Percentiles rank a stretch among this genome's conserved stretches.
Evolutionary conservation across 495 filamentous ascomycete genomes (phyloP).

Genomic region (Aspergillus bertholletiae): DNA sequence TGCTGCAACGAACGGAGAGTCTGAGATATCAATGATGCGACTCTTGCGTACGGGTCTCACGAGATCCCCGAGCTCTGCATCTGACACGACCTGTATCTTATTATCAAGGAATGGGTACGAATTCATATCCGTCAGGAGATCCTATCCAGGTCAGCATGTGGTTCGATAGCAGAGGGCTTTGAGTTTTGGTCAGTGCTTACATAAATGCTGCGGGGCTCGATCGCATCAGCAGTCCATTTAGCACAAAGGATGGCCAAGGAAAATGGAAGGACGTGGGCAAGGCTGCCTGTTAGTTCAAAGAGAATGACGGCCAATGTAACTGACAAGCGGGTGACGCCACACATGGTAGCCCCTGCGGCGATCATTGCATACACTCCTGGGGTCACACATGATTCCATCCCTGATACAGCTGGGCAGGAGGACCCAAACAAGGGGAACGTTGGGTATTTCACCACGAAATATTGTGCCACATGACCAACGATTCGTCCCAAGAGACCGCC

Average conservation of each 20-base stretch:
- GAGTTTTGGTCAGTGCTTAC: slow-evolving; percentile 38
- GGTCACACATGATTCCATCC: slow-evolving; percentile 82
- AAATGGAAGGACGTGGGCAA: slow-evolving; percentile 94
- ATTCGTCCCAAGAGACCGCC: slow-evolving; percentile 89
- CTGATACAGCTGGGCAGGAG: slow-evolving; percentile 62
- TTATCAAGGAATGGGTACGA: slow-evolving; percentile 94
- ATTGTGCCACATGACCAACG: slow-evolving; percentile 84
- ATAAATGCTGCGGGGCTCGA: slow-evolving; percentile 94
- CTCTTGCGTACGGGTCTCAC: slow-evolving; percentile 68
- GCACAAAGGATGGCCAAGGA: slow-evolving; percentile 87
- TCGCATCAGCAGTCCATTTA: slow-evolving; percentile 96
- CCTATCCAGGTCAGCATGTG: slow-evolving; percentile 43
- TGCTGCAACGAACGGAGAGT: slow-evolving; percentile 73
- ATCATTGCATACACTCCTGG: slow-evolving; percentile 95
- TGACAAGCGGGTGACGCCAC: slow-evolving; percentile 89
- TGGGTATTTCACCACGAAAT: slow-evolving; percentile 70
- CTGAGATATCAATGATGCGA: slow-evolving; percentile 83
- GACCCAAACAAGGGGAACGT: slow-evolving; percentile 64
- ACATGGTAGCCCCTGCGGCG: slow-evolving; percentile 96
- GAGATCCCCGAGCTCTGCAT: slow-evolving; percentile 80
- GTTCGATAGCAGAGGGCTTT: neutral
- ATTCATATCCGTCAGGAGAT: slow-evolving; percentile 94
- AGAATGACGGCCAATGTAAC: slow-evolving; percentile 94
- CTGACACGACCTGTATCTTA: slow-evolving; percentile 87
- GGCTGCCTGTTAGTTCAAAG: slow-evolving; percentile 90